Conservation (phyloP, 176 grass and related monocot genomes). For the Rhynchospora tenuis region DNA sequence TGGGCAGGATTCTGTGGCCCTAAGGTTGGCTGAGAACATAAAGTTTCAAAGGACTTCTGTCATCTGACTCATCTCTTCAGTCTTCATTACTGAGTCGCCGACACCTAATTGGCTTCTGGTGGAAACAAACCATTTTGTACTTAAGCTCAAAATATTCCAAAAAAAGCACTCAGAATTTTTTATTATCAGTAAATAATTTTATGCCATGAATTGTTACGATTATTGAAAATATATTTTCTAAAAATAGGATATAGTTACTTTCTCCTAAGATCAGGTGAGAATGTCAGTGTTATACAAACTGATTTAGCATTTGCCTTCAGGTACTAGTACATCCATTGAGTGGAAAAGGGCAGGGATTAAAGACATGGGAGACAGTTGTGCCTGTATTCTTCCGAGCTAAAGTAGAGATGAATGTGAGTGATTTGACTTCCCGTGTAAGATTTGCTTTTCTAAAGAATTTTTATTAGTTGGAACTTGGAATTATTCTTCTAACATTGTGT, state of each 20-base stretch:
- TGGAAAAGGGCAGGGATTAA: slow-evolving; percentile 71
- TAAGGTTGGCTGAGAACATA: background rate
- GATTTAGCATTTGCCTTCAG: slow-evolving; percentile 33
- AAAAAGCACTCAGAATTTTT: background rate
- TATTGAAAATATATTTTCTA: background rate
- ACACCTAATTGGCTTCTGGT: background rate
- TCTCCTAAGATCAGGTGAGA: background rate
- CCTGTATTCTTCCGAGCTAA: slow-evolving; percentile 72
- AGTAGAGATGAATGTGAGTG: slow-evolving; percentile 67
- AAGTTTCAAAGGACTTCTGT: background rate
- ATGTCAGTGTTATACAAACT: background rate
- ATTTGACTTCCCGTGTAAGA: background rate
- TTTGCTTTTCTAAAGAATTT: background rate
- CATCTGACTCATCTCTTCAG: too few species aligned
- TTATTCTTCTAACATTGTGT: background rate
- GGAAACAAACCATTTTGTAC: background rate
- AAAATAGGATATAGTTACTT: background rate
- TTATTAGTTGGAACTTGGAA: background rate
- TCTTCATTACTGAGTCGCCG: background rate
- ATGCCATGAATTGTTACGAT: background rate
- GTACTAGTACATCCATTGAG: slow-evolving; percentile 93
- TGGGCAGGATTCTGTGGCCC: background rate
- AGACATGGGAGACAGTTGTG: slow-evolving; percentile 67
- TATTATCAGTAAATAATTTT: background rate
- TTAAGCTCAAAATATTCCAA: background rate